Percentiles rank a stretch among this genome's conserved stretches.
These are phyloP conservation scores for Pseudogymnoascus sp. DNA, from an alignment of 2,329 filamentous ascomycete genomes.

Conservation along the genomic window DNA sequence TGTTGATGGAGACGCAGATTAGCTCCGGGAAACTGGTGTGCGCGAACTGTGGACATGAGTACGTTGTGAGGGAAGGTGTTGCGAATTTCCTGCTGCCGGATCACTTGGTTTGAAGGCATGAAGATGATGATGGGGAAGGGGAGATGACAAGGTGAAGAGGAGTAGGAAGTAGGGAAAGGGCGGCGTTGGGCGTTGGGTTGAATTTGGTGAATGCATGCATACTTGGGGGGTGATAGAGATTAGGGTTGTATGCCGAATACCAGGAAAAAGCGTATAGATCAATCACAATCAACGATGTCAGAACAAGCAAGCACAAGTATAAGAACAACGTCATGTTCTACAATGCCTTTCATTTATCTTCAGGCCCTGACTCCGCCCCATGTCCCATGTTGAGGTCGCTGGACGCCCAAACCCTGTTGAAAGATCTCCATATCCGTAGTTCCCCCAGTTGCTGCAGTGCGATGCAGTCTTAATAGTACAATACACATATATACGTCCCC, in stretches of 20 bases:
- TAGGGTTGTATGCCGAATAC: neutral
- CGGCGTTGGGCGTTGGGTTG: neutral
- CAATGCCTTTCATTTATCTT: neutral
- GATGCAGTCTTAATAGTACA: slow-evolving; percentile 5
- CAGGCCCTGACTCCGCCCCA: neutral
- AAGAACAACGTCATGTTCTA: neutral
- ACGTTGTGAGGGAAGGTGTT: slow-evolving; percentile 89
- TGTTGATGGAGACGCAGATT: slow-evolving; percentile 85
- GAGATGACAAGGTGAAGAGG: neutral
- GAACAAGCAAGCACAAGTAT: neutral
- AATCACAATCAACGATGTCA: slow-evolving; percentile 2
- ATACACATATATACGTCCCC: slow-evolving; percentile 8
- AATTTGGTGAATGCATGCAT: neutral
- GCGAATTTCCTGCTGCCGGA: slow-evolving; percentile 92
- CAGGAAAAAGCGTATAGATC: neutral
- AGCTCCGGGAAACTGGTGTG: slow-evolving; percentile 83
- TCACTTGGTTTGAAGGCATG: slow-evolving; percentile 61
- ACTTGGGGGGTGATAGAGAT: neutral
- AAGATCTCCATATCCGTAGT: slow-evolving; percentile 1
- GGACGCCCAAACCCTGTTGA: slow-evolving; percentile 6
- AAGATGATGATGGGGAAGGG: neutral
- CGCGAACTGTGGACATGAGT: slow-evolving; percentile 86
- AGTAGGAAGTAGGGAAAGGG: neutral
- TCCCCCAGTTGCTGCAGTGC: neutral
- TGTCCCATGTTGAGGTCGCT: slow-evolving; percentile 6